A percentile compares a stretch with the other conserved stretches of the same genome.
Evolutionary conservation across 768 basidiomycete species (phyloP).

Genomic region (Tulasnella sp.): DNA sequence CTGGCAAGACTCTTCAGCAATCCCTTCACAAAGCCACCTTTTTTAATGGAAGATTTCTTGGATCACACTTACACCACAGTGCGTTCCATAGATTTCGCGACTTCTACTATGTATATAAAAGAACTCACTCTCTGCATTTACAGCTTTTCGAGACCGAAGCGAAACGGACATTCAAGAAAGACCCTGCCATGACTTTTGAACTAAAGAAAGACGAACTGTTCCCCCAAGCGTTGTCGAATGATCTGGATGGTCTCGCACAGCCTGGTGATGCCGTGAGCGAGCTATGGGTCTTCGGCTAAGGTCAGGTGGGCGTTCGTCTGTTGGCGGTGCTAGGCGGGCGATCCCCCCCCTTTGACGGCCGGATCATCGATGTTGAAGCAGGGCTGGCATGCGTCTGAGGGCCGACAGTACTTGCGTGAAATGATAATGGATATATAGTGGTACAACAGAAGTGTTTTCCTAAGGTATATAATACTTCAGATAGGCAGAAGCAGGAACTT

Average conservation of each 20-base stretch:
- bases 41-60: constrained; percentile 92
- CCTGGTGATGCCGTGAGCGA: constrained; percentile 20
- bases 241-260: neutral
- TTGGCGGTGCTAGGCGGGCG: neutral
- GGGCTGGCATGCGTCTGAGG: neutral
- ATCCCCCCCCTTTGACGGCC: too few relatives aligned
- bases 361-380: neutral
- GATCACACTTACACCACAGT: constrained; percentile 92
- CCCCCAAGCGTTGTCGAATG: neutral
- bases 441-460: neutral
- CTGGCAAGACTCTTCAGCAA: constrained; percentile 84
- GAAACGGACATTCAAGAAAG: constrained; percentile 76
- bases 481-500: neutral
- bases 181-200: constrained; percentile 57
- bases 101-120: neutral
- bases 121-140: constrained; percentile 22
- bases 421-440: neutral
- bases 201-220: constrained; percentile 33
- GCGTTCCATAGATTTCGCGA: constrained; percentile 15
- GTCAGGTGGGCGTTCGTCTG: neutral
- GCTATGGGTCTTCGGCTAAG: constrained; percentile 24
- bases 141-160: constrained; percentile 88
- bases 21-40: constrained; percentile 89
- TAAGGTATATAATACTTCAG: constrained; percentile 1
- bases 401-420: neutral